Evolutionary conservation across 495 filamentous ascomycete genomes (phyloP), one percentile per base, ranked within the genome.

Genomic region (Hypoxylon trugodes): DNA sequence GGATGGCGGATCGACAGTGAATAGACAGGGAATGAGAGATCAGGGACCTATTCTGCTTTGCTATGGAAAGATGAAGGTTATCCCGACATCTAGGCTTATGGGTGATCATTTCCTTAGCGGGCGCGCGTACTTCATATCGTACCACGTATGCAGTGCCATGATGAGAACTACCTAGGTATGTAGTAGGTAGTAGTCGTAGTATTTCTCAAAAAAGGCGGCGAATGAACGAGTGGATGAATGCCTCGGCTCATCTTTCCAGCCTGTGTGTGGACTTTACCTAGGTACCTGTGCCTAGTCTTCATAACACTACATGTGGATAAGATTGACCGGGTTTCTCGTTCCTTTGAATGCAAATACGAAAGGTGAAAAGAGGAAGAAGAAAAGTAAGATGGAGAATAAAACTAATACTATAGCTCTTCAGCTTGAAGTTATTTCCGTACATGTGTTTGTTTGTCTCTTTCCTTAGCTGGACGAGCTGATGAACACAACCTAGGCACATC

Each of bases 1-100:
- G 51, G 49, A 56, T 40, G 35, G 22, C 36, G 33, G 59, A 64
- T 64, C 55, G 59, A 49, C 38, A 60, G 40, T 32, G 59, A 60
- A 49, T 52, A 52, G 60, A 45, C 54, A 64, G 50, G 62, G 62
- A 56, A 66, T 46, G n/a, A 60, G 25, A 46, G 60, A 60, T 60
- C 49, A 66, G 62, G 65, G 55, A 59, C 59, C 49, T 59, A 54
- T 64, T 60, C 59, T 50, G 59, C 59, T 68, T 48, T n/a, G n/a
- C n/a, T n/a, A n/a, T n/a, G n/a, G 10, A 46, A 24, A 54, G 38
- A 59, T 32, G 53, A 68, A 63, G 65, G 59, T 62, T 62, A 68
- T 68, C 65, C 65, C 59, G 59, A 62, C 65, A 54, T 68, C 65
- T 68, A 48, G 63, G 63, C 65, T 63, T 49, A 37, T 9, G 37